A percentile compares a stretch with the other conserved stretches of the same genome.
These are phyloP conservation scores for Ceratobasidium sp. DNA, from an alignment of 1,284 basidiomycete species.

Conservation along the genomic window DNA sequence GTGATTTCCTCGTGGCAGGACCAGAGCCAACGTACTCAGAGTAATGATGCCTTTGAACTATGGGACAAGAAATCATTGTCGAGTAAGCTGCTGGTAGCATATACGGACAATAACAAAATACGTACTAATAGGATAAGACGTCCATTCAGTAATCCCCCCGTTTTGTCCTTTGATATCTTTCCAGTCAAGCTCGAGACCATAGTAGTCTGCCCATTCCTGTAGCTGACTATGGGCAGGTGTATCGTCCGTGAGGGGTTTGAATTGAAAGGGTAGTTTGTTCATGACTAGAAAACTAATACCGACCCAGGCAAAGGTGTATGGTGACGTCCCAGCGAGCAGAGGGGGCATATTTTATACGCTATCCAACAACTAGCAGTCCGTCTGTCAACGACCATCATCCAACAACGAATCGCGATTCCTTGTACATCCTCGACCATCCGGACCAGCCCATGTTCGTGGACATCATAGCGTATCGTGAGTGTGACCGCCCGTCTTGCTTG, in stretches of 20 bases:
- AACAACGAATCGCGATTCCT: not conserved
- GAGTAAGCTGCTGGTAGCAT: not conserved
- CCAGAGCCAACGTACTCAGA: conserved; percentile 4
- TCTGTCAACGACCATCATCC: not conserved
- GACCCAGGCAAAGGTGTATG: too few species aligned
- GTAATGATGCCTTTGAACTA: conserved; percentile 33
- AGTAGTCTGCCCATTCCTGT: conserved; percentile 19
- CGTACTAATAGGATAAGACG: conserved; percentile 30
- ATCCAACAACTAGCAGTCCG: not conserved
- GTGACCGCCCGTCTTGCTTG: not conserved
- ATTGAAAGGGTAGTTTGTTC: not conserved
- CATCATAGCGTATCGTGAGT: too few species aligned
- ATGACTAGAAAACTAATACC: too few species aligned
- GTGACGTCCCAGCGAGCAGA: not conserved
- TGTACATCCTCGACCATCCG: not conserved
- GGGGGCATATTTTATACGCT: not conserved
- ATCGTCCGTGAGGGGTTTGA: not conserved
- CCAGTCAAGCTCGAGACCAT: not conserved
- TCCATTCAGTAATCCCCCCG: not conserved
- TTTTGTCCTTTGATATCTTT: not conserved
- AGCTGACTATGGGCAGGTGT: not conserved
- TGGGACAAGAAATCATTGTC: not conserved
- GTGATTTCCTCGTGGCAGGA: not conserved
- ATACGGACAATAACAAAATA: not conserved
- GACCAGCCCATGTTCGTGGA: not conserved